Evolutionary conservation across 1,139 yeast species (phyloP), one percentile per base, ranked within the genome.

Genomic region (Zhuliangozyma blackwelliae): DNA sequence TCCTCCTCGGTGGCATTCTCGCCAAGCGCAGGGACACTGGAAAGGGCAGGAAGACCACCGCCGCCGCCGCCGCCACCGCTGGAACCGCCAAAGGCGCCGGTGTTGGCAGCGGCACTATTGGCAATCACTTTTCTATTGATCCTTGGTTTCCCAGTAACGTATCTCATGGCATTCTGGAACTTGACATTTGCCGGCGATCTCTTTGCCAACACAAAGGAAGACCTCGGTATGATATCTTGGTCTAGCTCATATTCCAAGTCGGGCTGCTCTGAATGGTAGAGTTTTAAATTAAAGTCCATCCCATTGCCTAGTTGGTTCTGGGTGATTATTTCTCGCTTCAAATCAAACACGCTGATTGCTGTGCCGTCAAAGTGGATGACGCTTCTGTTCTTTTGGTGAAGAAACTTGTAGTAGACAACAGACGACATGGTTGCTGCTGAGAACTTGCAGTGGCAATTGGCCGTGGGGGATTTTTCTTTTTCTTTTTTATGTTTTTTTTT

Each of bases 341-440:
- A 68, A 56, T 92, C 98, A 64, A 90, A 92, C 10, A 90, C 96
- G 9, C 95, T 86, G 38, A 94, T 79, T 26, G 97, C 97, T 0
- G 97, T 90, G 23, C 98, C 98, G 59, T 94, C 98, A 57, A 92
- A 94, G 36, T 83, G 77, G 32, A 92, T 79, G 32, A 95, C 77
- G 1, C 87, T 79, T 33, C 86, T 82, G 37, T 77, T 81, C 57
- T 81, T 84, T 57, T 90, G 97, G 31, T 96, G 94, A 45, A 80
- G 68, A 61, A 92, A 92, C 57, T 80, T 76, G 58, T 92, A 92
- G 57, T 88, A 92, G 22, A 92, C 85, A 9, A 90, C 87, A 19
- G 96, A 87, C 12, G 95, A 83, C 97, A 92, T 92, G 36, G 12
- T 21, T 4, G 20, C 10, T 12, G n/a, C 9, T 8, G 10, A 10